Evolutionary conservation across 768 basidiomycete species (phyloP).

Genomic region (Calocybe cyanea): DNA sequence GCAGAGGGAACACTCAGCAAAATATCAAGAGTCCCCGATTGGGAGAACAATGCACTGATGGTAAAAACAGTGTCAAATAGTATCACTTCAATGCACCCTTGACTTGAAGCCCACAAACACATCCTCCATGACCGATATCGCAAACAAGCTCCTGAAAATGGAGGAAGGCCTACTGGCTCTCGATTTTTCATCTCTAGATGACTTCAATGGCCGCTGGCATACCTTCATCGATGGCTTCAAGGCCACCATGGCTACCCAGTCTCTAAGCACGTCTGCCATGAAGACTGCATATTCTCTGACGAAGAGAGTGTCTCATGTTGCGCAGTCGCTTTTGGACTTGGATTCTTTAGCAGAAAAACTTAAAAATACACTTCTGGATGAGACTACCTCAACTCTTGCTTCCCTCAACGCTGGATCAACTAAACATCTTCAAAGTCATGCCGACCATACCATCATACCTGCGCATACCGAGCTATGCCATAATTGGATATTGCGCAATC

Average conservation of each 20-base stretch:
- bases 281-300: constrained; percentile 13
- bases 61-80: no score
- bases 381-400: not conserved
- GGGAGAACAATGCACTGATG: no score
- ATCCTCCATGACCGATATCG: constrained; percentile 5
- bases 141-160: constrained; percentile 1
- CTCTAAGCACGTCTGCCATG: constrained; percentile 9
- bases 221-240: constrained; percentile 9
- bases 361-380: constrained; percentile 6
- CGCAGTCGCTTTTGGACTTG: constrained; percentile 10
- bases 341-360: constrained; percentile 9
- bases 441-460: no score
- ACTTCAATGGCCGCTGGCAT: constrained; percentile 14
- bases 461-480: constrained; percentile 28
- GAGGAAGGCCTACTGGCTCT: constrained; percentile 12
- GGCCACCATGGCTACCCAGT: constrained; percentile 5
- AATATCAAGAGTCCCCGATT: no score
- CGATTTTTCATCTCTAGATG: constrained; percentile 7
- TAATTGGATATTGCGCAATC: constrained; percentile 40
- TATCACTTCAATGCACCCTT: no score
- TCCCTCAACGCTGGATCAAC: not conserved
- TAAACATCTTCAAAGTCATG: constrained; percentile 14
- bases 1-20: no score
- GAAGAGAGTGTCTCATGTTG: not conserved
- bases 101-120: no score